Conservation (phyloP, 345 rosid genomes). For the Moringa oleifera region DNA sequence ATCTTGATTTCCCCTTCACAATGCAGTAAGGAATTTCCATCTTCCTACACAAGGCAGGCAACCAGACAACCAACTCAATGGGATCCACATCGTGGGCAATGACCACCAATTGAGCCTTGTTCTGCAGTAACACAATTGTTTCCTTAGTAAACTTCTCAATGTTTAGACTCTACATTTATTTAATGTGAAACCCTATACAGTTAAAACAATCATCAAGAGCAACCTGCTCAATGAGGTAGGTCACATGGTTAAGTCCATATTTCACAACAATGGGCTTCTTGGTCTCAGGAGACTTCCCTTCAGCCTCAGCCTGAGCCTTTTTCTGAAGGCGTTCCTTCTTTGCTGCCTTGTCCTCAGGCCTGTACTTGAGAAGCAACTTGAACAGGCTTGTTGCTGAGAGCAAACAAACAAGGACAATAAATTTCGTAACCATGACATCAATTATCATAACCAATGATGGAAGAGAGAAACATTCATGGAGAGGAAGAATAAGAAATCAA, state of each 20-base stretch:
- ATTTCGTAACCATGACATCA: no score
- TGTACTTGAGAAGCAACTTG: slow-evolving; percentile 56
- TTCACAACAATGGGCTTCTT: slow-evolving; percentile 73
- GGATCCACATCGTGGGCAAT: slow-evolving; percentile 90
- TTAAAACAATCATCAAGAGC: background rate
- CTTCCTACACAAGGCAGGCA: slow-evolving; percentile 82
- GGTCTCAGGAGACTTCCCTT: slow-evolving; percentile 53
- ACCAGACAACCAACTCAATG: slow-evolving; percentile 81
- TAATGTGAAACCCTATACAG: no score
- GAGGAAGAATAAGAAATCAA: no score
- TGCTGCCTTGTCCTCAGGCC: slow-evolving; percentile 69
- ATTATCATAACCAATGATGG: no score
- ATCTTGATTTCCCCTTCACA: slow-evolving; percentile 73
- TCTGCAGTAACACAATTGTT: slow-evolving; percentile 33
- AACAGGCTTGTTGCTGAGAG: slow-evolving; percentile 58
- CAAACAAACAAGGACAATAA: slow-evolving; percentile 1
- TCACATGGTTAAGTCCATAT: slow-evolving; percentile 70
- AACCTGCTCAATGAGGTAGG: slow-evolving; percentile 72
- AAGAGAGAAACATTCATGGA: no score
- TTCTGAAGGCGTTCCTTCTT: slow-evolving; percentile 63
- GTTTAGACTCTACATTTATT: no score
- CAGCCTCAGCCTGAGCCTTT: slow-evolving; percentile 66
- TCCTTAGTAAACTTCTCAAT: no score
- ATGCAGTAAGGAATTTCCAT: slow-evolving; percentile 86
- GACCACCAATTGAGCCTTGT: slow-evolving; percentile 69